Conservation (phyloP, 495 filamentous ascomycete genomes). For the Astrothelium subdiscretum region DNA sequence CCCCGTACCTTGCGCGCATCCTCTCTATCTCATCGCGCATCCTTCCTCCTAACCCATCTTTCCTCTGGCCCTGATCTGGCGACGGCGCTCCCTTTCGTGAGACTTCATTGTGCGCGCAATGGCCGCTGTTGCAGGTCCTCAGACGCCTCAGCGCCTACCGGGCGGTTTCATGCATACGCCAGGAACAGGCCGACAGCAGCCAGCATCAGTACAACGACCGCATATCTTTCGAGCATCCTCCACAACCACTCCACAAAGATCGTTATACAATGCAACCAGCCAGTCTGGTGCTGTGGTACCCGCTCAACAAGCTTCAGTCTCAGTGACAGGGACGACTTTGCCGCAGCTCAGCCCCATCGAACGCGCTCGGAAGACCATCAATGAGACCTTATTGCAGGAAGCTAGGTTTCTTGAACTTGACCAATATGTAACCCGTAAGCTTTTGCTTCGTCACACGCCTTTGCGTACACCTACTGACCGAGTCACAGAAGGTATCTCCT, state of each 20-base stretch:
- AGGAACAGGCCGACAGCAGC: slow-evolving; percentile 13
- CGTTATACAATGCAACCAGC: slow-evolving; percentile 6
- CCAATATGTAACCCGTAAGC: slow-evolving; percentile 75
- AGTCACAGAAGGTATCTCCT: slow-evolving; percentile 63
- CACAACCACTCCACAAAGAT: slow-evolving; percentile 6
- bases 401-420: slow-evolving; percentile 80
- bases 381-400: slow-evolving; percentile 61
- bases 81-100: background rate
- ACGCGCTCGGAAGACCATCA: slow-evolving; percentile 74
- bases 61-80: background rate
- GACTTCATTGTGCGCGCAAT: slow-evolving; percentile 2
- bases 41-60: background rate
- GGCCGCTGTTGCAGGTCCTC: slow-evolving; percentile 14
- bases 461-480: slow-evolving; percentile 1
- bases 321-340: background rate
- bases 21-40: background rate
- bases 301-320: background rate
- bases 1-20: background rate
- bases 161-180: slow-evolving; percentile 29
- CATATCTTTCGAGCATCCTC: slow-evolving; percentile 19
- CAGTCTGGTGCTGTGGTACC: background rate
- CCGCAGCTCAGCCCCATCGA: slow-evolving; percentile 49
- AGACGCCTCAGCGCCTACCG: slow-evolving; percentile 22
- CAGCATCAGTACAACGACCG: slow-evolving; percentile 4
- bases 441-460: slow-evolving; percentile 16